Percentiles rank a stretch among this genome's conserved stretches.
Conservation (phyloP, 2,329 filamentous ascomycete genomes). For the Penicillium sp. region DNA sequence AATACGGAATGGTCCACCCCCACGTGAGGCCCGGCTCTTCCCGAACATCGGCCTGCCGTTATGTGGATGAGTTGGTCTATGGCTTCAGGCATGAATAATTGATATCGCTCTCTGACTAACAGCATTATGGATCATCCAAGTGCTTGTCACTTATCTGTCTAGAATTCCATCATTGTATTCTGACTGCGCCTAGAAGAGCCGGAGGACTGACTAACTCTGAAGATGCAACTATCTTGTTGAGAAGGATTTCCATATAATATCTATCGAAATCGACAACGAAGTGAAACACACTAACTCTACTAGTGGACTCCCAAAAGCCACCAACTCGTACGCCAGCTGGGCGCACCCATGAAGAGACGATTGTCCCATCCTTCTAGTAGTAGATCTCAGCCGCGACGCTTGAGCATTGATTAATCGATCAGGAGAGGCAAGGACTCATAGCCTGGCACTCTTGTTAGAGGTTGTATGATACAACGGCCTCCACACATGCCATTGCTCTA, state of each 20-base stretch:
- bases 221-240: background rate
- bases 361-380: slow-evolving; percentile 4
- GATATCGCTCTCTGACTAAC: background rate
- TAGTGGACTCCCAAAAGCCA: background rate
- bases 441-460: slow-evolving; percentile 25
- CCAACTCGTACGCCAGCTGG: background rate
- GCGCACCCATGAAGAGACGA: background rate
- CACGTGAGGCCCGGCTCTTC: slow-evolving; percentile 18
- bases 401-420: background rate
- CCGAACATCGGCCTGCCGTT: slow-evolving; percentile 13
- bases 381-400: background rate
- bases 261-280: background rate
- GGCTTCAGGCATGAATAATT: background rate
- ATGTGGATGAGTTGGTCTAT: background rate
- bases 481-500: slow-evolving; percentile 28
- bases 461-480: slow-evolving; percentile 32
- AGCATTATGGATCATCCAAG: background rate
- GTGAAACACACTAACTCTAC: background rate
- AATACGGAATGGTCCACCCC: slow-evolving; percentile 5
- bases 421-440: slow-evolving; percentile 14
- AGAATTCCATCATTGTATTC: background rate
- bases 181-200: background rate
- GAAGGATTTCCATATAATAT: background rate
- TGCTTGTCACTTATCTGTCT: background rate
- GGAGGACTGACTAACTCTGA: background rate